Base-by-base conservation (phyloP, 176 grass and related monocot genomes). In the Rhynchospora pubera region DNA sequence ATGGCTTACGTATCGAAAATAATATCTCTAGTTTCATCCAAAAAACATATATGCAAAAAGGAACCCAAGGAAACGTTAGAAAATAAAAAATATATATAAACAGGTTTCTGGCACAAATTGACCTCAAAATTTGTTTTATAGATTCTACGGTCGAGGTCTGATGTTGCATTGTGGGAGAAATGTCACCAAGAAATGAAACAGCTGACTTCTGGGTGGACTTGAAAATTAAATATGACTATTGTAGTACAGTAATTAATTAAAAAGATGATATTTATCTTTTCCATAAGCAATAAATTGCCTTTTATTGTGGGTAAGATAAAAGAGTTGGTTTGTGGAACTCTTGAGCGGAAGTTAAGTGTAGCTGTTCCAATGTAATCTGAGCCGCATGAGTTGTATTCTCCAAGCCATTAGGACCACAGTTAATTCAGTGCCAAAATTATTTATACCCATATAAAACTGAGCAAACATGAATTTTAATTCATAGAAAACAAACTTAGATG, bases 151-250 rank as follows among this genome's bases (percentile, higher is more conserved):
- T 70, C 7, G 15, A 23, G n/a, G 46, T 24, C 5, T 75, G 47
- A 9, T 76, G 72, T 76, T 55, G 21, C 72, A 53, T 16, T 55
- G 23, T 48, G 48, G 47, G 72, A 76, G 48, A 76, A 55, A 52
- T 76, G 72, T 55, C 48, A 14, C 72, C 48, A 53, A 76, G 11
- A 76, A 30, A 53, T 76, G 72, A 28, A 76, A 6, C 72, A 76
- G 72, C 23, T 53, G 21, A 3, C 14, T 32, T 75, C 10, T 4
- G 47, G 13, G 23, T 48, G 26, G 72, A 53, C 46, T 55, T 76
- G 72, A 76, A 55, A 30, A 53, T 76, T n/a, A n/a, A n/a, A 28
- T 28, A 28, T 28, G 26, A 28, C 26, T 1, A 28, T 28, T 28
- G 26, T 28, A 28, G 26, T 28, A 44, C 32, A 9, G 16, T 43